A percentile compares a stretch with the other conserved stretches of the same genome.
Evolutionary conservation across 1,139 yeast genomes (phyloP).

Genomic region (Blastobotrys elegans): DNA sequence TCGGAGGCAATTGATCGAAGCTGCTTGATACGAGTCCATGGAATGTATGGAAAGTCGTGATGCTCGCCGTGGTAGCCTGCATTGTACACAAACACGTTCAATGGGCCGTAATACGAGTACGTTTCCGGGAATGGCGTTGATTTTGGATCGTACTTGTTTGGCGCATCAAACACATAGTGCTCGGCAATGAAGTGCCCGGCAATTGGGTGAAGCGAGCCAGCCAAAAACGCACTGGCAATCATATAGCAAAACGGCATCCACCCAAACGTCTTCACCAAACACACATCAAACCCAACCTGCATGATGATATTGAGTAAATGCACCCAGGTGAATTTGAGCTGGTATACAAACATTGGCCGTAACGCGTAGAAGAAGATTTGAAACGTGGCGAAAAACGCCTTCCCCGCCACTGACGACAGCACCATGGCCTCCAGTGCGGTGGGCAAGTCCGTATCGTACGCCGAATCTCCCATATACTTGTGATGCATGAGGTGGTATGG

Average conservation of each 20-base stretch:
- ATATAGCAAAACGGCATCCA: slow-evolving; percentile 61
- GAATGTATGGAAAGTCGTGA: slow-evolving; percentile 90
- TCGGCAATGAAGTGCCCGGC: slow-evolving; percentile 96
- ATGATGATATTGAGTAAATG: slow-evolving; percentile 64
- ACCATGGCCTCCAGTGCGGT: slow-evolving; percentile 70
- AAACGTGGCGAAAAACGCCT: slow-evolving; percentile 84
- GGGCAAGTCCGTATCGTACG: slow-evolving; percentile 83
- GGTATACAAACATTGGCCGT: slow-evolving; percentile 82
- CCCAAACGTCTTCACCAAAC: slow-evolving; percentile 59
- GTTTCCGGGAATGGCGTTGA: slow-evolving; percentile 60
- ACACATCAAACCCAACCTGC: slow-evolving; percentile 54
- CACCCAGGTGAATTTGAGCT: slow-evolving; percentile 64
- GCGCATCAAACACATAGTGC: slow-evolving; percentile 71
- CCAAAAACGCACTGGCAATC: slow-evolving; percentile 72
- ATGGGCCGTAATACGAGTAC: slow-evolving; percentile 78
- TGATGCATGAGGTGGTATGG: slow-evolving; percentile 92
- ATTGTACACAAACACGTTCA: slow-evolving; percentile 79
- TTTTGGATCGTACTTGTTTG: slow-evolving; percentile 36
- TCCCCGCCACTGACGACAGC: slow-evolving; percentile 73
- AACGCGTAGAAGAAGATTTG: slow-evolving; percentile 86
- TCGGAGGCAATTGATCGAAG: slow-evolving; percentile 67
- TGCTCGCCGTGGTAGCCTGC: slow-evolving; percentile 94
- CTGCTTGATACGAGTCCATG: slow-evolving; percentile 77
- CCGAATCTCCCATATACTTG: slow-evolving; percentile 83
- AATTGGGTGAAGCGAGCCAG: slow-evolving; percentile 89